Base-by-base conservation (phyloP, 2,329 filamentous ascomycete species). In the Coniochaeta prunicola region DNA sequence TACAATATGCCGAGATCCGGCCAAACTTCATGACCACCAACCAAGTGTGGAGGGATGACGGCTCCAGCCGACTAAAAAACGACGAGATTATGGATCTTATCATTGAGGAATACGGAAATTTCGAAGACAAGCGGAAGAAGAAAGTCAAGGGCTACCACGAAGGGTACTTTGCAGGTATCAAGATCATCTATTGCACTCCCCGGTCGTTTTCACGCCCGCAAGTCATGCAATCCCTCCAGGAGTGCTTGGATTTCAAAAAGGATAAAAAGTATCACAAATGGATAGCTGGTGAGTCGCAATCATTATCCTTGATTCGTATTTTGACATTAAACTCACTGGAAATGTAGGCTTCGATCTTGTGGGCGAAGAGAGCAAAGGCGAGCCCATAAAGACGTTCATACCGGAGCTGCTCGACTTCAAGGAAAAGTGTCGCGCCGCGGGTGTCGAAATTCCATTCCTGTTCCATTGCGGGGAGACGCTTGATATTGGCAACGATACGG, bases 381-480 rank as follows among this genome's bases (percentile, higher is more conserved):
- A 77, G 9, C 84, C 88, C 8, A 78, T 88, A 4, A 79, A 75
- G 50, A 77, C 80, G 57, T 85, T 84, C 59, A 71, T 82, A 0
- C 65, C 70, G 0, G 76, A 87, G 61, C 77, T 90, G 7, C 71
- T 86, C 3, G 74, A 75, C 1, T 89, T 89, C 66, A 73, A 77
- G 57, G 65, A 74, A 31, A 71, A 76, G 0, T 90, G 87, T 71
- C 66, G 71, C 6, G 59, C 63, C 1, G 68, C 75, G 0, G 65
- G 67, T 0, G 60, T 88, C 4, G 77, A 84, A 0, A 88, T 91
- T 2, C 88, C 88, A 0, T 90, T 91, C 66, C 75, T 91, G 40
- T 89, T 91, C 66, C 88, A 92, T 71, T 90, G 88, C 63, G 89
- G 88, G 26, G 89, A 92, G 73, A 90, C 88, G 1, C 76, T 90